These are phyloP conservation scores for Passalora sequoiae DNA, from an alignment of 2,329 filamentous ascomycete genomes.

Conservation along the genomic window DNA sequence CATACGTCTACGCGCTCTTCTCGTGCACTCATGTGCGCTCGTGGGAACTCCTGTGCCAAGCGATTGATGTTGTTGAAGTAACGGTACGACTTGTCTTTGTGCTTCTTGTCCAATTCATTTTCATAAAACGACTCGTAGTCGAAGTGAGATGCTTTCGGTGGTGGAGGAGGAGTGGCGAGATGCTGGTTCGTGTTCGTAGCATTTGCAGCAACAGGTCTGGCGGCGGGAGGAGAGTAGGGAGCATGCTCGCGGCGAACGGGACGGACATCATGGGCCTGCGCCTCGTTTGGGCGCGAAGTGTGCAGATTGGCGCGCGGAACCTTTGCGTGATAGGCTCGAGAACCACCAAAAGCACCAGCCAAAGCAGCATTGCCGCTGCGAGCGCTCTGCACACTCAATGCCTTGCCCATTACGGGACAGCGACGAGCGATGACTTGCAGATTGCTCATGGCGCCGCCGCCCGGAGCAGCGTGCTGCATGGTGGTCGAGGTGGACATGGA, in stretches of 20 bases:
- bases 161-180: constrained; percentile 44
- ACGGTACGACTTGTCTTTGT: constrained; percentile 98
- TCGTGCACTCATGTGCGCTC: constrained; percentile 78
- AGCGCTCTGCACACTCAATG: constrained; percentile 67
- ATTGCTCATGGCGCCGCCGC: constrained; percentile 93
- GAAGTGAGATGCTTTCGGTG: constrained; percentile 58
- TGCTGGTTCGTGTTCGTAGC: constrained; percentile 21
- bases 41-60: constrained; percentile 90
- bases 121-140: constrained; percentile 89
- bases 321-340: constrained; percentile 45
- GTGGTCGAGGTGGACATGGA: constrained; percentile 73
- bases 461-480: constrained; percentile 56
- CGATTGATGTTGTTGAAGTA: constrained; percentile 99
- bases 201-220: constrained; percentile 20
- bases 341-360: constrained; percentile 47
- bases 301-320: constrained; percentile 70
- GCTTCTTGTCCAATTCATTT: constrained; percentile 90
- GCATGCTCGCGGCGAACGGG: constrained; percentile 22
- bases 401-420: constrained; percentile 98
- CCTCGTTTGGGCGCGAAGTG: constrained; percentile 71
- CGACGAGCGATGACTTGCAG: constrained; percentile 88
- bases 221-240: constrained; percentile 18
- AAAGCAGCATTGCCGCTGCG: constrained; percentile 45
- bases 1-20: constrained; percentile 91
- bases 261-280: constrained; percentile 64